Evolutionary conservation across 2,329 filamentous ascomycete species (phyloP).

Genomic region (Phyllosticta ampelicida): DNA sequence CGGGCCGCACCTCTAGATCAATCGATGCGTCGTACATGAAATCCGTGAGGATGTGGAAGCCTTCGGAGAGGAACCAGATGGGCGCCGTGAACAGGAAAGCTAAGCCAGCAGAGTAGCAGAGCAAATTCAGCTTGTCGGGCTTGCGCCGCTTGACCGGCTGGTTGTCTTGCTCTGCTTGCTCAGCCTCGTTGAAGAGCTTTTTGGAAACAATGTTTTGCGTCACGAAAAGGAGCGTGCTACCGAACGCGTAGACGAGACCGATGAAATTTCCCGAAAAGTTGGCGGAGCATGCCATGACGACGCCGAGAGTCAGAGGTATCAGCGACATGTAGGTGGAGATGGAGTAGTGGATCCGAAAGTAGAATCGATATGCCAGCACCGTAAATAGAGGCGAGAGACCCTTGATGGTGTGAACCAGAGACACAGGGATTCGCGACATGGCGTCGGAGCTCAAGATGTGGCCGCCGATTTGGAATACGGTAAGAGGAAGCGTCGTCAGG

Average conservation of each 20-base stretch:
- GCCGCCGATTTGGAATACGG: constrained; percentile 83
- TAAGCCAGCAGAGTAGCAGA: constrained; percentile 93
- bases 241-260: constrained; percentile 79
- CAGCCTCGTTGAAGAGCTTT: constrained; percentile 90
- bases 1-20: constrained; percentile 64
- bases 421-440: constrained; percentile 89
- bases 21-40: constrained; percentile 74
- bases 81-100: constrained; percentile 82
- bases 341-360: constrained; percentile 84
- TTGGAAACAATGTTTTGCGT: constrained; percentile 99
- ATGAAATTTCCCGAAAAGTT: constrained; percentile 81
- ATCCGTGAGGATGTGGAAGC: constrained; percentile 64
- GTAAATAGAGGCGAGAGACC: constrained; percentile 93
- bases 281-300: constrained; percentile 90
- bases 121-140: constrained; percentile 88
- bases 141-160: constrained; percentile 56
- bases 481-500: constrained; percentile 77
- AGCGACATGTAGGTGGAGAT: constrained; percentile 63
- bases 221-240: constrained; percentile 89
- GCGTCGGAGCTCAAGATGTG: constrained; percentile 91
- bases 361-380: constrained; percentile 78
- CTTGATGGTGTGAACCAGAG: constrained; percentile 96
- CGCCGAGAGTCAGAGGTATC: constrained; percentile 84
- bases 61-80: constrained; percentile 90
- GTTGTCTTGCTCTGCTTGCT: constrained; percentile 67